Base-by-base conservation (phyloP, 139 green algal species). In the Parachlorella kessleri region DNA sequence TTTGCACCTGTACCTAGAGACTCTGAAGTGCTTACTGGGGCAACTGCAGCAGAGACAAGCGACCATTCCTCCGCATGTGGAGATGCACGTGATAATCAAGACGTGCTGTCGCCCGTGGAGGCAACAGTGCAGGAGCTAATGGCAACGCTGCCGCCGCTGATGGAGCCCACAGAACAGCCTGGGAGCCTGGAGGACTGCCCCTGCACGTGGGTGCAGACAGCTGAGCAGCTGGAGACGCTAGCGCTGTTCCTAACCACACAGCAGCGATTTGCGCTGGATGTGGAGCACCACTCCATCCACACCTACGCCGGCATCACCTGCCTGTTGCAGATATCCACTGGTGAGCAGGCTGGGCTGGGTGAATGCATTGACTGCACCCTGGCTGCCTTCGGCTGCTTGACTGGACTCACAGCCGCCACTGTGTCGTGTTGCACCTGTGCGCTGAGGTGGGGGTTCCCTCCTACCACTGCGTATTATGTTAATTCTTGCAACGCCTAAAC, bases 271-370 rank as follows among this genome's bases (percentile, higher is more conserved):
- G 93, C 83, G 0, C 24, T 97, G 41, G 93, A 97, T 71, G 75
- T 89, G 3, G 93, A 97, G 81, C 87, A 94, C 64, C 78, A 90
- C 69, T 28, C 77, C 1, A 42, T 74, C 54, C 79, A 86, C 54
- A 89, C 72, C 42, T 97, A 96, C 75, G 78, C 85, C 3, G 93
- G 93, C 48, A 40, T 94, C 4, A 83, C 86, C 0, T 97, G 93
- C 86, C 77, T 96, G 48, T 54, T 97, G 48, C 93, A 97, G 84
- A 70, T 97, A 26, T 89, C 86, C 23, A 91, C 84, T 77, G 86
- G 87, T 81, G 65, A 40, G 77, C 66, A 23, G 30, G 9, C 36
- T 5, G 32, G 3, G 9, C 48, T 59, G 48, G 48, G n/a, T n/a
- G n/a, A n/a, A n/a, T n/a, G n/a, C n/a, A n/a, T n/a, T n/a, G n/a